A percentile compares a stretch with the other conserved stretches of the same genome.
Evolutionary conservation across 148 eudicot genomes (phyloP).

Genomic region (Amaranthus hypochondriacus): DNA sequence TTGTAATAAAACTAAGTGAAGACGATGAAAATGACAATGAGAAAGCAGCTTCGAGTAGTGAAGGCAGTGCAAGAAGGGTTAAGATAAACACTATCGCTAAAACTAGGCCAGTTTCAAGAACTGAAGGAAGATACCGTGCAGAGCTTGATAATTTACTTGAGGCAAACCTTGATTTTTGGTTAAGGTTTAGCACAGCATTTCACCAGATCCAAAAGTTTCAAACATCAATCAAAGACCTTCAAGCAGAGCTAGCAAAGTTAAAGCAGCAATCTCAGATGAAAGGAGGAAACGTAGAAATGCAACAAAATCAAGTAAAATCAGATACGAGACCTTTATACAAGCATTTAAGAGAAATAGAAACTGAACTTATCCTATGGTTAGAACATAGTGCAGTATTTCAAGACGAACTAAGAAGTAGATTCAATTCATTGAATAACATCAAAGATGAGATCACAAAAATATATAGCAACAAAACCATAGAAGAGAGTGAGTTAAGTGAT

Average conservation of each 20-base stretch:
- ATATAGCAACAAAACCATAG: conserved; percentile 25
- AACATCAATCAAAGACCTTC: conserved; percentile 51
- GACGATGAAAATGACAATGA: conserved; percentile 11
- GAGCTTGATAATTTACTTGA: conserved; percentile 59
- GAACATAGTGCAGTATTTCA: conserved; percentile 61
- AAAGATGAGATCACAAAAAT: conserved; percentile 49
- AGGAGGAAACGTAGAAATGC: conserved; percentile 11
- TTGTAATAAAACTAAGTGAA: conserved; percentile 4
- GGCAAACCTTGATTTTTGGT: conserved; percentile 76
- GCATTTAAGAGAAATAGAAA: conserved; percentile 63
- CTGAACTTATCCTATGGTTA: conserved; percentile 65
- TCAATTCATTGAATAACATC: conserved; percentile 48
- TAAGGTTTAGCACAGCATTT: conserved; percentile 67
- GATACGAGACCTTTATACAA: conserved; percentile 64
- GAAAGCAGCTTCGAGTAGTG: neutral
- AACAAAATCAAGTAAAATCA: conserved; percentile 32
- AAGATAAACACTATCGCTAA: conserved; percentile 21
- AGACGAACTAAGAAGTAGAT: conserved; percentile 55
- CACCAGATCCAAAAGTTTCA: conserved; percentile 73
- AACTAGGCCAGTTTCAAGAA: conserved; percentile 26
- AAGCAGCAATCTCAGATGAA: conserved; percentile 39
- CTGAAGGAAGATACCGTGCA: conserved; percentile 49
- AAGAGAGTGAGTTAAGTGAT: conserved; percentile 32
- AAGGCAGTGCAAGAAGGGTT: conserved; percentile 24
- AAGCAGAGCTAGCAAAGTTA: conserved; percentile 40